These are phyloP conservation scores for Xylaria sp. DNA, from an alignment of 2,329 filamentous ascomycete species.

Conservation along the genomic window DNA sequence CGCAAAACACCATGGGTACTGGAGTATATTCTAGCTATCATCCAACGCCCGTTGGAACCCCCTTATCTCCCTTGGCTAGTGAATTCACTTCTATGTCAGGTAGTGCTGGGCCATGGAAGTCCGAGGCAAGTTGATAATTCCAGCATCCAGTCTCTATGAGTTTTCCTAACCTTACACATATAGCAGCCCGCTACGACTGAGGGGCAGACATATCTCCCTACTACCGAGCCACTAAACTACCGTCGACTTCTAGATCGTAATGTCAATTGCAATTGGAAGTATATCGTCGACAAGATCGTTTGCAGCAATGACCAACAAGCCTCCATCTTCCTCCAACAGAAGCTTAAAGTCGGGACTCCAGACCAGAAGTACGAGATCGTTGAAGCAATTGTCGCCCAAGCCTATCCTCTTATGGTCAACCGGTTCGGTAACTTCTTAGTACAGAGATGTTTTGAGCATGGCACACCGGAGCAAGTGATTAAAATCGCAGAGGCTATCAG, in stretches of 20 bases:
- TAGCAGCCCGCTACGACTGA: conserved; percentile 62
- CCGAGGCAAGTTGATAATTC: conserved; percentile 57
- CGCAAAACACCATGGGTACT: conserved; percentile 53
- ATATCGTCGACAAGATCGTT: conserved; percentile 99
- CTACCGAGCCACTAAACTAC: conserved; percentile 94
- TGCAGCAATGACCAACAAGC: conserved; percentile 99
- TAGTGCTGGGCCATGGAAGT: conserved; percentile 61
- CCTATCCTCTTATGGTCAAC: conserved; percentile 97
- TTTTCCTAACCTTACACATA: conserved; percentile 42
- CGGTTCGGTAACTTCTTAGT: conserved; percentile 99
- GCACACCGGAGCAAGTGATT: conserved; percentile 92
- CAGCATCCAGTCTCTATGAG: not conserved
- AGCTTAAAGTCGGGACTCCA: conserved; percentile 93
- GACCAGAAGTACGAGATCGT: conserved; percentile 99
- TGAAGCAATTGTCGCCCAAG: conserved; percentile 93
- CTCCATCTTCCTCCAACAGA: conserved; percentile 98
- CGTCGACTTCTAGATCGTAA: conserved; percentile 94
- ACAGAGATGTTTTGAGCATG: conserved; percentile 98
- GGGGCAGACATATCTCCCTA: conserved; percentile 81
- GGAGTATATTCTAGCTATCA: conserved; percentile 47
- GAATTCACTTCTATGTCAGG: conserved; percentile 73
- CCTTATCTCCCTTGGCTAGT: conserved; percentile 77
- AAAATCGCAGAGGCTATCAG: conserved; percentile 95
- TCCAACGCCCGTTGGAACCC: conserved; percentile 59
- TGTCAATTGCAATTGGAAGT: conserved; percentile 98